Evolutionary conservation across 176 grass and related monocot species (phyloP), one percentile per base, ranked within the genome.

Genomic region (Lolium rigidum): DNA sequence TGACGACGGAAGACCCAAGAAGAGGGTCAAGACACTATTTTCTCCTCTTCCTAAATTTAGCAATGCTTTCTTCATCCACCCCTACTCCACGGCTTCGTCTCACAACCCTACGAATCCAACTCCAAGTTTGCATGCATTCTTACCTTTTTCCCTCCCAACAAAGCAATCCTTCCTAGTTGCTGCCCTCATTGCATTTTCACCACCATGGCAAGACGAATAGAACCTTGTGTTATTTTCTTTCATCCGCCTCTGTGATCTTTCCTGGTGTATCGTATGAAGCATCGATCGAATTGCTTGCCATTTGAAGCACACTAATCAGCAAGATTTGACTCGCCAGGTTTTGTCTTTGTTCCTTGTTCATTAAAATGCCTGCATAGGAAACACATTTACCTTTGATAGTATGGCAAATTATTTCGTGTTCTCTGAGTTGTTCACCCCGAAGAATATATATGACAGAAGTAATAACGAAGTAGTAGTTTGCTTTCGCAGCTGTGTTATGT

Each of bases 21-120:
- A 65, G 62, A 65, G 12, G 62, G 62, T 65, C 60, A 70, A 67
- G 25, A 68, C 50, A 24, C 62, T 35, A 31, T 14, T 79, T 41
- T 22, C 41, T 5, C 7, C 10, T 59, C 7, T 65, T 31, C 24
- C 76, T 85, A 87, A 90, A 67, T 73, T 83, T 90, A 65, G 89
- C 24, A 56, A 57, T 50, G 80, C 65, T 11, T 50, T 49, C 11
- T 24, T 86, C 43, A 17, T 78, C 56, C 65, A 22, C 66, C 80
- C 57, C 56, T 65, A 37, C 20, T 73, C 80, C 37, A 90, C 89
- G 80, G 80, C 13, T 90, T 86, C 50, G 13, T 26, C 89, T 87
- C 84, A 20, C 89, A 79, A 28, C 80, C 89, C 84, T 80, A 90
- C 84, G 57, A 90, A 90, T 73, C 22, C 37, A 73, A 72, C 65